A percentile compares a stretch with the other conserved stretches of the same genome.
Evolutionary conservation across 106 monocot species (phyloP).

Genomic region (Xerophyta viscosa): DNA sequence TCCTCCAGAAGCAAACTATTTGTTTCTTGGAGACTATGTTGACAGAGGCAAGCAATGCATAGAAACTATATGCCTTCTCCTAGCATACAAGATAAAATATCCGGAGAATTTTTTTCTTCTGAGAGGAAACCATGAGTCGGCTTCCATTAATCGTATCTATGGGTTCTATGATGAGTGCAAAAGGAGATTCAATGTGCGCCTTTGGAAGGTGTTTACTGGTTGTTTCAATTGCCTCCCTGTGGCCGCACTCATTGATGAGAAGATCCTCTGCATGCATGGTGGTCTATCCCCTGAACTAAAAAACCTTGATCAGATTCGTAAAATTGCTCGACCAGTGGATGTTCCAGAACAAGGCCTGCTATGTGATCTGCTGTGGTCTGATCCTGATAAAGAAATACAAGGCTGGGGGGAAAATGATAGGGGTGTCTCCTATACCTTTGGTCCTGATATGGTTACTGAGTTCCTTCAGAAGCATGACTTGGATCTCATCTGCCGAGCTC

Average conservation of each 20-base stretch:
- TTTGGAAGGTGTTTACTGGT: constrained; percentile 16
- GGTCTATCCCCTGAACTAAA: constrained; percentile 13
- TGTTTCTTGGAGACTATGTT: constrained; percentile 17
- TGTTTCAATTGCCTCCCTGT: constrained; percentile 17
- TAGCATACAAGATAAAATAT: constrained; percentile 14
- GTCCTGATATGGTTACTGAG: constrained; percentile 10
- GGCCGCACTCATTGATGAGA: constrained; percentile 18
- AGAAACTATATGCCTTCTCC: constrained; percentile 14
- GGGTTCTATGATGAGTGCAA: constrained; percentile 16
- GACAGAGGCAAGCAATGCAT: constrained; percentile 15
- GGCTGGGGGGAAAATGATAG: constrained; percentile 17
- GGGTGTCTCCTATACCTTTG: constrained; percentile 16
- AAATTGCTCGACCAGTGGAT: constrained; percentile 11
- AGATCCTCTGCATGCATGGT: constrained; percentile 19
- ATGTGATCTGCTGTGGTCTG: constrained; percentile 13
- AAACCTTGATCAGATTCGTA: constrained; percentile 12
- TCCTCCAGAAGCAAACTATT: constrained; percentile 11
- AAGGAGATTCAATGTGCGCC: constrained; percentile 16
- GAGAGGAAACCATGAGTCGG: constrained; percentile 14
- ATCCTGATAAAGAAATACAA: constrained; percentile 12
- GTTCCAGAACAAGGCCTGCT: constrained; percentile 16
- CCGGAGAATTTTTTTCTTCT: constrained; percentile 13
- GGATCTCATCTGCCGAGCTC: constrained; percentile 15
- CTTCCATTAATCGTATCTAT: constrained; percentile 17
- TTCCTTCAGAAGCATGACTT: constrained; percentile 15